phyloP scores from a whole-genome alignment of 495 filamentous ascomycete species.

The Aspergillus baeticus region DNA sequence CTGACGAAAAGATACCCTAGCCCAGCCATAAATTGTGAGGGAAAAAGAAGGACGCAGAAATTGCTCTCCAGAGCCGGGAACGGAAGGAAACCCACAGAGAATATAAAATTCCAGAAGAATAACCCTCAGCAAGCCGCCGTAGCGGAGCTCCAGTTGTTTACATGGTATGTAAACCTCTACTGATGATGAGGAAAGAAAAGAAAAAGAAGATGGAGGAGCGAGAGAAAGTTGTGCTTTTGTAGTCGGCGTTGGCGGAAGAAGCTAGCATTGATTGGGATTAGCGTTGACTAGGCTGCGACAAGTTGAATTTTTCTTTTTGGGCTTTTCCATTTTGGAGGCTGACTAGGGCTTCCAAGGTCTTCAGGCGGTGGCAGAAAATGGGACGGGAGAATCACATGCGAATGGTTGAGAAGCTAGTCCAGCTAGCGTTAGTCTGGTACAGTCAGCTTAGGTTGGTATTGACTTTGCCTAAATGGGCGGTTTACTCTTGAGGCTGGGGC shows the following conservation, averaged over 20 bases:
- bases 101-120: conserved; percentile 33
- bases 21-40: conserved; percentile 45
- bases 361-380: conserved; percentile 5
- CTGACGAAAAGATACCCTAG: conserved; percentile 43
- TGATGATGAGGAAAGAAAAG: conserved; percentile 48
- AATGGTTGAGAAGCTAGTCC: conserved; percentile 10
- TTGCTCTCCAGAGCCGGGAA: conserved; percentile 48
- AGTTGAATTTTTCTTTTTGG: background rate
- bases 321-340: background rate
- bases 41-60: conserved; percentile 42
- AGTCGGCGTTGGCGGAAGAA: conserved; percentile 12
- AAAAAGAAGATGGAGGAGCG: conserved; percentile 25
- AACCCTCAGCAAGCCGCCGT: conserved; percentile 50
- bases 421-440: conserved; percentile 5
- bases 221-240: conserved; percentile 23
- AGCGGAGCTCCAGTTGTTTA: conserved; percentile 46
- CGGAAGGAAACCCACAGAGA: conserved; percentile 48
- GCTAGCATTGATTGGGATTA: conserved; percentile 31
- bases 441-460: too few relatives aligned
- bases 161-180: conserved; percentile 52
- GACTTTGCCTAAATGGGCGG: too few relatives aligned
- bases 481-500: conserved; percentile 14
- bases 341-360: conserved; percentile 1
- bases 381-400: background rate
- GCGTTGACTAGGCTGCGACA: background rate